Evolutionary conservation across 345 rosid species (phyloP), one percentile per base, ranked within the genome.

Genomic region (Moricandia arvensis): DNA sequence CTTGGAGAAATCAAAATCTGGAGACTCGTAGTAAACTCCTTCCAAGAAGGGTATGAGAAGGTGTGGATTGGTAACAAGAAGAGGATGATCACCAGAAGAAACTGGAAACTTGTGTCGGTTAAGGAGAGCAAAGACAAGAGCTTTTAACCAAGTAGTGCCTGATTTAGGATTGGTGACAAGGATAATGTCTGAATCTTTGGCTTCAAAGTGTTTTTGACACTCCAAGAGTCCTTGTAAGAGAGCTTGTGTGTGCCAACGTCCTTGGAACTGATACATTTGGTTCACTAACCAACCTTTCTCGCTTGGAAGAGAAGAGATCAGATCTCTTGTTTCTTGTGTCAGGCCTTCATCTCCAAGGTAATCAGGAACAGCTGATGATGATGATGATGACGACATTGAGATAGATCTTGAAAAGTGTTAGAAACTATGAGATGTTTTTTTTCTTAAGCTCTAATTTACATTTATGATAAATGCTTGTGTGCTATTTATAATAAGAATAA

Each of bases 141-240:
- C 85, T 57, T 85, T 80, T 3, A 88, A 51, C 93, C 89, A 86
- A 4, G 89, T 85, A 33, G 88, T 82, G 63, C 93, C 93, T 43
- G 87, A 80, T 60, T 87, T 85, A 7, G 89, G 88, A 58, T 73
- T 68, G 30, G 90, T 81, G 53, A 80, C 79, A 0, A 82, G 82
- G 59, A 85, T 65, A 58, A 87, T 45, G 63, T 88, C 88, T 9
- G 82, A 58, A 16, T 78, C 69, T 1, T 73, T 66, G 35, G 87
- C 85, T 57, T 81, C 73, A 49, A 86, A 88, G 43, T 72, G 71
- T 1, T 65, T 63, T 60, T 82, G 87, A 72, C 82, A 85, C 4
- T 54, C 5, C 8, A 85, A 15, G 43, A 43, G 21, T 57, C 72
- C 72, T 58, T 66, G 73, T 41, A 75, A 18, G 0, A 59, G 2